Evolutionary conservation across 2,329 filamentous ascomycete genomes (phyloP), one percentile per base, ranked within the genome.

Genomic region (Leptographium radiaticola): DNA sequence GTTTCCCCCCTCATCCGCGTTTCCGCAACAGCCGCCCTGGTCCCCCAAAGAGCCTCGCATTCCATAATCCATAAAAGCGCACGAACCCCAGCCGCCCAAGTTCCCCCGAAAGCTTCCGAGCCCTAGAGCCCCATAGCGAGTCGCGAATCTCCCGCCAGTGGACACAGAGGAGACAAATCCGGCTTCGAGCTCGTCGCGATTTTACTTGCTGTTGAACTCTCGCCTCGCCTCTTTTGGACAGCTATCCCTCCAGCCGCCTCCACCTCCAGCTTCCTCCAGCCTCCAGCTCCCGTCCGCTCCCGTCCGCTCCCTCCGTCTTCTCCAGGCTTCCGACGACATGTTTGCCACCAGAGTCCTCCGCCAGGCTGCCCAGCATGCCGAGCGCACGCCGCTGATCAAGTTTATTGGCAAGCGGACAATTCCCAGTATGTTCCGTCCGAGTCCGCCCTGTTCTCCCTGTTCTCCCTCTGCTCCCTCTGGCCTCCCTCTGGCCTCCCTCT

Each of bases 381-480:
- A 81, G 71, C 79, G 80, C 62, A 74, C 72, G 51, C 80, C 80
- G 57, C 67, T 80, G 63, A 84, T 84, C 67, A 73, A 71, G 63
- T 84, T 84, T 67, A 63, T 83, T 55, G 80, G 80, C 62, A 79
- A 76, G 68, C 73, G 80, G 61, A 68, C 74, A 54, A 73, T 77
- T 64, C 80, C 80, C 62, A 66, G 79, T 83, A 71, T 56, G 77
- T 54, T 53, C 16, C 16, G 18, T 45, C n/a, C n/a, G n/a, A n/a
- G n/a, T n/a, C n/a, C n/a, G n/a, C n/a, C n/a, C n/a, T n/a, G n/a
- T n/a, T 39, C 51, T 34, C 42, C 49, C 33, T 15, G 39, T n/a
- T 30, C 18, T 7, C 13, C 20, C 33, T 16, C n/a, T 30, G 18
- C 18, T 52, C 5, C n/a, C 25, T 13, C 25, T 36, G 13, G 12